These are phyloP conservation scores for Aureobasidium vineae DNA, from an alignment of 2,329 filamentous ascomycete genomes.

Conservation along the genomic window DNA sequence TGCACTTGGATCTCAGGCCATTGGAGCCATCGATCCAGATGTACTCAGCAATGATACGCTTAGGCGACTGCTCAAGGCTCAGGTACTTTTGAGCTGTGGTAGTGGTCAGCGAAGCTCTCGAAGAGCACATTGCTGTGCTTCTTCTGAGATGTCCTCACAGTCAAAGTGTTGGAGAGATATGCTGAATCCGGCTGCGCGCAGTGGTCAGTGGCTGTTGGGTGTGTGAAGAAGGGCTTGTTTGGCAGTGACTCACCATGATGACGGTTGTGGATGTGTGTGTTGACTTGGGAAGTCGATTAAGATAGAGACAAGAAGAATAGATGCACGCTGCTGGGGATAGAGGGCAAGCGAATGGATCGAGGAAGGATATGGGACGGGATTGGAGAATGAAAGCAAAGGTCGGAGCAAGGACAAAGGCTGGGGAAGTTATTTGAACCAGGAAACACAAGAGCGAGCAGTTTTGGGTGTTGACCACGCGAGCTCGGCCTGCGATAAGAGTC, in stretches of 20 bases:
- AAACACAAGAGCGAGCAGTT: conserved; percentile 17
- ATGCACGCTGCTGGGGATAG: conserved; percentile 10
- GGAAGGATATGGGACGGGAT: not conserved
- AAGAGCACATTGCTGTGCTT: conserved; percentile 24
- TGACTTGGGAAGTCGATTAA: conserved; percentile 28
- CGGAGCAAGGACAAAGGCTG: conserved; percentile 17
- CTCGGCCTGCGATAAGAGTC: conserved; percentile 27
- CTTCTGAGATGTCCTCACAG: conserved; percentile 41
- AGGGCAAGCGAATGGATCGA: conserved; percentile 7
- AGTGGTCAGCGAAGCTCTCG: conserved; percentile 28
- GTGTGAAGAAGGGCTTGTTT: conserved; percentile 3
- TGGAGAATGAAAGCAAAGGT: conserved; percentile 14
- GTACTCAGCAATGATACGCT: conserved; percentile 81
- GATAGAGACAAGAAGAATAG: conserved; percentile 14
- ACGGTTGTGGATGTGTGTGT: conserved; percentile 28
- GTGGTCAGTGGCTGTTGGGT: conserved; percentile 14
- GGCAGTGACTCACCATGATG: conserved; percentile 29
- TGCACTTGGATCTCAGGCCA: conserved; percentile 89
- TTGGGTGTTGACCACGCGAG: conserved; percentile 24
- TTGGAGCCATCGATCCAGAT: conserved; percentile 89
- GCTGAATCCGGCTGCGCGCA: conserved; percentile 40
- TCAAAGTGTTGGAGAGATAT: conserved; percentile 50
- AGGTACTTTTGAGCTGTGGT: conserved; percentile 85
- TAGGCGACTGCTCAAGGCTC: conserved; percentile 67
- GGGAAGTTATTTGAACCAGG: conserved; percentile 24